Base-by-base conservation (phyloP, 805 yeast genomes). In the Saccharomycopsis fibuligera region DNA sequence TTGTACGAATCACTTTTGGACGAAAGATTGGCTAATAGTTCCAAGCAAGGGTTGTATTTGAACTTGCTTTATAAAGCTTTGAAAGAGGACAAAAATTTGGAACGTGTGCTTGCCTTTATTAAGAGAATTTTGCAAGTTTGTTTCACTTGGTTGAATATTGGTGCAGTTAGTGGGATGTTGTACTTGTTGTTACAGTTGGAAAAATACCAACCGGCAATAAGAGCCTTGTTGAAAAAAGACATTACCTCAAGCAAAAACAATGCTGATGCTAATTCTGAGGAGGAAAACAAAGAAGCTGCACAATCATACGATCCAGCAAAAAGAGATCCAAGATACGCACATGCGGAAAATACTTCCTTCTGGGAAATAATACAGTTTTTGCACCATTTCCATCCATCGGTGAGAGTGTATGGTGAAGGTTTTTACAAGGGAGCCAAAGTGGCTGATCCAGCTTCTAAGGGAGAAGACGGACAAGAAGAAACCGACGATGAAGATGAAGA, bases 271-370 rank as follows among this genome's bases (percentile, higher is more conserved):
- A 61, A 58, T 3, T 59, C 56, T 6, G 67, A 63, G 33, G 60
- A 56, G 17, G 54, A 50, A 12, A 41, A 14, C 3, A 54, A 55
- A 9, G 44, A 43, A 35, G 56, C 56, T 29, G 47, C 51, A 33
- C 37, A 51, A 42, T 42, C 29, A 27, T 93, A 93, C 62, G 97
- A 93, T 65, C 79, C 95, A 31, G 80, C 80, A 59, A 87, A 86
- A 61, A 79, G 98, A 63, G 98, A 93, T 62, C 99, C 99, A n/a
- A 74, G 77, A 56, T 88, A 66, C 62, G 87, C 97, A n/a, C 75
- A 86, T 62, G 97, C 97, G 4, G 81, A 79, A 39, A 75, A 73
- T 42, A 72, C 96, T 0, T 81, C 91, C 1, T 65, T 91, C 44
- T 93, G 97, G 97, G 99, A 93, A 68, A 62, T 89, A 9, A 68